Base-by-base conservation (phyloP, 352 stramenopile species). In the Pythium rishiriense region DNA sequence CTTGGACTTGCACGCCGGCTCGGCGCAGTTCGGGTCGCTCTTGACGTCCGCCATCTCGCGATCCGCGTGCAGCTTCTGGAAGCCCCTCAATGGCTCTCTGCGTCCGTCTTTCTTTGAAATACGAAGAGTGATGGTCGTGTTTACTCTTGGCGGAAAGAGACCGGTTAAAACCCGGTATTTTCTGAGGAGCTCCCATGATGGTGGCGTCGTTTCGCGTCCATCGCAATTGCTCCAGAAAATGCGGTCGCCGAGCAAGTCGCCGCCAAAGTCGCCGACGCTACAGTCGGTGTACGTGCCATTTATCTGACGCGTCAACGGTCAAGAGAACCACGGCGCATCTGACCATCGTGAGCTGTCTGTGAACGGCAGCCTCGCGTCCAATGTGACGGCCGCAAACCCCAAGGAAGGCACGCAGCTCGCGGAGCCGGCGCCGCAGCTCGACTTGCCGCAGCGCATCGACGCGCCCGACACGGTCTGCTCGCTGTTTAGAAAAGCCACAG, bases 1-100 rank as follows among this genome's bases (percentile, higher is more conserved):
- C 73, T 94, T 96, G 74, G 85, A 88, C 58, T 85, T 82, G 72
- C 87, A 96, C 57, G 77, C 85, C 26, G 87, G 87, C 66, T 96
- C 85, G 46, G 78, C 85, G 76, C 87, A 96, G 69, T 94, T 92
- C 60, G 85, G 83, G 53, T 94, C 85, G 64, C 64, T 88, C 72
- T 79, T 81, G 17, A 64, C 66, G 37, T 72, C 72, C 49, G 63
- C 65, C 70, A 84, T 79, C 7, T 3, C 45, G 47, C 14, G 37
- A n/a, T 52, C 12, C n/a, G n/a, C n/a, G n/a, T n/a, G n/a, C n/a
- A n/a, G 22, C 45, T 52, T 53, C 47, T 53, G 6, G 47, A 53
- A 53, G 5, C 12, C 37, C n/a, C 37, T 53, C 47, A 25, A 37
- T 25, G 26, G 47, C 1, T 25, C 47, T 53, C 47, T 31, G 25